Evolutionary conservation across 805 yeast genomes (phyloP).

Genomic region (Starmerella stellata): DNA sequence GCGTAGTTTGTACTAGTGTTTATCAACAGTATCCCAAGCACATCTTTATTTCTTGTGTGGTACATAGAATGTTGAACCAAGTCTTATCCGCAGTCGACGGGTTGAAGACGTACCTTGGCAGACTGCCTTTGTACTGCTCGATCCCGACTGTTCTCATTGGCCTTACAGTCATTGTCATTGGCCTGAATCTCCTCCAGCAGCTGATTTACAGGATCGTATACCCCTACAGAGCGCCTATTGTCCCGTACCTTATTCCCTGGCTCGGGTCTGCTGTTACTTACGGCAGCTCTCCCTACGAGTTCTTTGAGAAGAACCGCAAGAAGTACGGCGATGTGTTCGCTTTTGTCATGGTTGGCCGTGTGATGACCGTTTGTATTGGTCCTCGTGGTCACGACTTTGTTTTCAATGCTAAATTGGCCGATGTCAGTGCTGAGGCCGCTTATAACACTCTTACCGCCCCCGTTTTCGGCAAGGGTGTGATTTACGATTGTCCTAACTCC

Average conservation of each 20-base stretch:
- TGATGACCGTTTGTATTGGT: slow-evolving; percentile 89
- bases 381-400: slow-evolving; percentile 97
- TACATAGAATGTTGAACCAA: slow-evolving; percentile 1
- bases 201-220: slow-evolving; percentile 18
- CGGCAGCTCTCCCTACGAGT: slow-evolving; percentile 87
- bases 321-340: slow-evolving; percentile 89
- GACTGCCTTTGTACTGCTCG: slow-evolving; percentile 6
- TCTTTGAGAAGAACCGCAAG: slow-evolving; percentile 57
- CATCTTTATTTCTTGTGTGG: too few species aligned
- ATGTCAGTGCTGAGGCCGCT: slow-evolving; percentile 92
- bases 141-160: slow-evolving; percentile 16
- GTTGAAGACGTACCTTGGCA: not conserved
- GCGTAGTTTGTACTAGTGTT: not conserved
- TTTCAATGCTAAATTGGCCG: slow-evolving; percentile 70
- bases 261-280: slow-evolving; percentile 75
- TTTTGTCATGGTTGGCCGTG: slow-evolving; percentile 71
- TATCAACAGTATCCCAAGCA: too few species aligned
- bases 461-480: slow-evolving; percentile 92
- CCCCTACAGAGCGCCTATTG: slow-evolving; percentile 71
- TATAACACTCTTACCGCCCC: slow-evolving; percentile 97
- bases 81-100: not conserved
- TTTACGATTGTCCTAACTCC: slow-evolving; percentile 87
- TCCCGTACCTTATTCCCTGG: slow-evolving; percentile 89
- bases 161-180: slow-evolving; percentile 11
- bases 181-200: slow-evolving; percentile 23